Evolutionary conservation across 2,329 filamentous ascomycete species (phyloP).

Genomic region (Colletotrichum cordylinicola): DNA sequence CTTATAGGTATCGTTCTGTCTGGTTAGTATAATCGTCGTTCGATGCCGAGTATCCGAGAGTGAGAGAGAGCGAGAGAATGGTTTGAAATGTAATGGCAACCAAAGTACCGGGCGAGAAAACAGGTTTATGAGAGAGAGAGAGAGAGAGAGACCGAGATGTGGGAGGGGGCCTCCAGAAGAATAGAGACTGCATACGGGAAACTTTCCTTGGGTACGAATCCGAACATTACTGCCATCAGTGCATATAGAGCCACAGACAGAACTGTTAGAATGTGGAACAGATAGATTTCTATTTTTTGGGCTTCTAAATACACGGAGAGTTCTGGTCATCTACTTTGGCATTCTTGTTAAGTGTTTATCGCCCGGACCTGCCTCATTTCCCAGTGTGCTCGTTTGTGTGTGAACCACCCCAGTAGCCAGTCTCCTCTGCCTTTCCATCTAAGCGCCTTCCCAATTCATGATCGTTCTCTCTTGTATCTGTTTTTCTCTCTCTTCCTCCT

Average conservation of each 20-base stretch:
- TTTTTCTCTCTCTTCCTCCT: too few species aligned
- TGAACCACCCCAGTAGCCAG: not conserved
- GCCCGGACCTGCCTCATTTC: not conserved
- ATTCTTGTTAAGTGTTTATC: not conserved
- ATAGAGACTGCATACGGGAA: not conserved
- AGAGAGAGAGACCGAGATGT: not conserved
- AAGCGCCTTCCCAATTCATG: not conserved
- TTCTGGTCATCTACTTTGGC: not conserved
- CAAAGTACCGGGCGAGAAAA: not conserved
- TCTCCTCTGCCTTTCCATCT: not conserved
- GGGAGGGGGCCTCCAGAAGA: not conserved
- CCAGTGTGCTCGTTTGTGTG: not conserved
- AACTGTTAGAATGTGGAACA: slow-evolving; percentile 8
- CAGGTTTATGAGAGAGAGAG: not conserved
- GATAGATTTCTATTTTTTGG: not conserved
- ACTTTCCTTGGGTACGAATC: slow-evolving; percentile 2
- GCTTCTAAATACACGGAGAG: not conserved
- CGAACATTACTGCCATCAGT: not conserved
- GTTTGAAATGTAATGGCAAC: not conserved
- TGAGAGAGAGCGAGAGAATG: not conserved
- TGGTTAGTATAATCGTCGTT: not conserved
- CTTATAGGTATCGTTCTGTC: not conserved
- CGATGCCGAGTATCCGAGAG: not conserved
- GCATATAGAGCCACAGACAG: slow-evolving; percentile 16
- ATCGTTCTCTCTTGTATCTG: not conserved